Evolutionary conservation across 1,284 basidiomycete species (phyloP).

Genomic region (Ganoderma sinense): DNA sequence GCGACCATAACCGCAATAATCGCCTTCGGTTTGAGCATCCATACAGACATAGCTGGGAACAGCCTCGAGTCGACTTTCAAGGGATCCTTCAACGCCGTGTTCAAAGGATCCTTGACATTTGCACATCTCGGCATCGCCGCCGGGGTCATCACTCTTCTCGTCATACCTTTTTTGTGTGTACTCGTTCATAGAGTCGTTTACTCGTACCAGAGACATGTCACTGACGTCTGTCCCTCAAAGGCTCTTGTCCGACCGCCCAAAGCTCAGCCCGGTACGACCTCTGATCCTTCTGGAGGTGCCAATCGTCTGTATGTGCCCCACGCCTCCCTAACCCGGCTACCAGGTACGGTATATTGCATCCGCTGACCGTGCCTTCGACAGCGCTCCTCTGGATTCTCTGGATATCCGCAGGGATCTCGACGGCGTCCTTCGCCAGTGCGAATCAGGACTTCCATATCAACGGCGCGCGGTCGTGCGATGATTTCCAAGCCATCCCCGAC

Average conservation of each 20-base stretch:
- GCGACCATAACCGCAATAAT: not conserved
- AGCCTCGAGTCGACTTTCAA: not conserved
- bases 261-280: not conserved
- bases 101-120: not conserved
- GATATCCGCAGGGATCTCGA: constrained; percentile 19
- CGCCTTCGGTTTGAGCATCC: not conserved
- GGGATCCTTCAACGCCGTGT: not conserved
- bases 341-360: not conserved
- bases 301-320: not conserved
- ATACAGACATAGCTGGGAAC: not conserved
- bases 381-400: constrained; percentile 15
- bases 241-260: not conserved
- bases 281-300: not conserved
- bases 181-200: not conserved
- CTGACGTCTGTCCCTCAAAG: not conserved
- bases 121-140: not conserved
- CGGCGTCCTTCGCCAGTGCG: constrained; percentile 11
- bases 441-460: constrained; percentile 4
- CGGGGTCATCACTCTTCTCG: not conserved
- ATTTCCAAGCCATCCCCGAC: not conserved
- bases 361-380: not conserved
- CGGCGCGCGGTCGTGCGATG: constrained; percentile 1
- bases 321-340: not conserved
- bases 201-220: not conserved
- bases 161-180: not conserved